phyloP scores from a whole-genome alignment of 768 basidiomycete species.

The Cyclocybe cylindracea region DNA sequence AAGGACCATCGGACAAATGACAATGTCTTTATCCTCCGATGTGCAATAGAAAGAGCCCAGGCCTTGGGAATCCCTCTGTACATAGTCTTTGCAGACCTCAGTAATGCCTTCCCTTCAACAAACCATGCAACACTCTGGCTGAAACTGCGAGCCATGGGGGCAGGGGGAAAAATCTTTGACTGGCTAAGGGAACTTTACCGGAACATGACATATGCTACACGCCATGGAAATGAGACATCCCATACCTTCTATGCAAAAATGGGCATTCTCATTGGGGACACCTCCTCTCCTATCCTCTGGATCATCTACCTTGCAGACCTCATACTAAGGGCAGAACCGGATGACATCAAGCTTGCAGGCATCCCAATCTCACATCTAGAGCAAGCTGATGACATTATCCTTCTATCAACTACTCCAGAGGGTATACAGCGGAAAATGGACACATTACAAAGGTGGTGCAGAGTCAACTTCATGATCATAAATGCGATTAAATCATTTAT shows the following conservation, averaged over 20 bases:
- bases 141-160: conserved; percentile 23
- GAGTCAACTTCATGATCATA: conserved; percentile 22
- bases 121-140: conserved; percentile 32
- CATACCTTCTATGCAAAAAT: conserved; percentile 15
- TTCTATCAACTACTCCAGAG: conserved; percentile 14
- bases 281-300: conserved; percentile 22
- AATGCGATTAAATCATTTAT: conserved; percentile 21
- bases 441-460: conserved; percentile 17
- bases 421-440: conserved; percentile 19
- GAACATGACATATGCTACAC: too few relatives aligned
- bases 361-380: conserved; percentile 10
- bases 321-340: conserved; percentile 3
- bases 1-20: conserved; percentile 25
- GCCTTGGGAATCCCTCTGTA: conserved; percentile 17
- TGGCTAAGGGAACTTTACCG: too few relatives aligned
- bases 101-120: conserved; percentile 36
- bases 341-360: conserved; percentile 15
- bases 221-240: too few relatives aligned
- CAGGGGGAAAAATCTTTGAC: conserved; percentile 26
- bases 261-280: conserved; percentile 23
- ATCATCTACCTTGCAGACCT: conserved; percentile 22
- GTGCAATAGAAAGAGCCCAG: conserved; percentile 20
- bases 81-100: conserved; percentile 22
- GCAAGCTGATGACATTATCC: too few relatives aligned
- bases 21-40: conserved; percentile 25